Conservation (phyloP, 768 basidiomycete genomes). For the Naematelia aurantialba region DNA sequence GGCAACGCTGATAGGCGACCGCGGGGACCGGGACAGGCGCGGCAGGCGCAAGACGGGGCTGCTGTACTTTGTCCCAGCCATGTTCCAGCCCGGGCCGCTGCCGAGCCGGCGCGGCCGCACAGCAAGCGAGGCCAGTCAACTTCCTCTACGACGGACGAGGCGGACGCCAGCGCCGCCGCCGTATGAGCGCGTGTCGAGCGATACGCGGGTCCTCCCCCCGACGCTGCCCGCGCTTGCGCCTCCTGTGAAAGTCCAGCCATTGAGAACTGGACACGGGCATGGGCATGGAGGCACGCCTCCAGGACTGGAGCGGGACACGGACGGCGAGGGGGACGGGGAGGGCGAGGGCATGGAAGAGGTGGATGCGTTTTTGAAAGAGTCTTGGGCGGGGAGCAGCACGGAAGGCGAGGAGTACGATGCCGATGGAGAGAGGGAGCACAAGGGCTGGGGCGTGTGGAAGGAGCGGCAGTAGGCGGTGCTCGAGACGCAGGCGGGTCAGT, state of each 20-base stretch:
- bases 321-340: not conserved
- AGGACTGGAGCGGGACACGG: not conserved
- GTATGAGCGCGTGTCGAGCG: constrained; percentile 13
- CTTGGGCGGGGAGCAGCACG: constrained; percentile 6
- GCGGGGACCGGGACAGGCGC: constrained; percentile 7
- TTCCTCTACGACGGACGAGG: constrained; percentile 21
- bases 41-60: constrained; percentile 19
- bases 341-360: constrained; percentile 25
- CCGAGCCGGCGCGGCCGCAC: constrained; percentile 22
- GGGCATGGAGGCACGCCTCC: too few relatives aligned
- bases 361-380: constrained; percentile 24
- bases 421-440: not conserved
- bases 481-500: too few relatives aligned
- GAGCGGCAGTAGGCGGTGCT: not conserved
- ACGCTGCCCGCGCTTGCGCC: not conserved
- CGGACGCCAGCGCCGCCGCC: constrained; percentile 23
- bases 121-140: constrained; percentile 30
- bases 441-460: not conserved
- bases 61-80: constrained; percentile 37
- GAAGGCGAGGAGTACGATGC: not conserved
- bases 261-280: too few relatives aligned
- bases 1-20: constrained; percentile 23
- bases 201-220: not conserved
- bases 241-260: not conserved
- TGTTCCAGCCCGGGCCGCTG: constrained; percentile 22